A percentile compares a stretch with the other conserved stretches of the same genome.
Evolutionary conservation across 805 yeast genomes (phyloP).

Genomic region (Starmerella bacillaris): DNA sequence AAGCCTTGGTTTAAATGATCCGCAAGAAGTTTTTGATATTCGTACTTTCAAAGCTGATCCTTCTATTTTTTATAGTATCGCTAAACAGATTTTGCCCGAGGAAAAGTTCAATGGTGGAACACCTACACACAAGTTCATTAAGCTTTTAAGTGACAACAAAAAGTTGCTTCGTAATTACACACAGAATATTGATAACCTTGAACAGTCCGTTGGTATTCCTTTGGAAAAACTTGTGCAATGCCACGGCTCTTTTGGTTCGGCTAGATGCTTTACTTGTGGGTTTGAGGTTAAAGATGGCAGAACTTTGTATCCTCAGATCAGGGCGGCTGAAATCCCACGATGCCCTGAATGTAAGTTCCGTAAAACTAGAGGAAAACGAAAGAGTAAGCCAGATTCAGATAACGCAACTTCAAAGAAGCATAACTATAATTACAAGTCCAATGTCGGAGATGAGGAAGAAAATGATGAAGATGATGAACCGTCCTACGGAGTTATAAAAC

Average conservation of each 20-base stretch:
- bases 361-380: slow-evolving; percentile 3
- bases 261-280: slow-evolving; percentile 65
- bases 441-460: too few species aligned
- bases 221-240: slow-evolving; percentile 62
- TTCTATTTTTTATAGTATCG: slow-evolving; percentile 64
- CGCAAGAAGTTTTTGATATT: slow-evolving; percentile 76
- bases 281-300: slow-evolving; percentile 44
- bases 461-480: slow-evolving; percentile 20
- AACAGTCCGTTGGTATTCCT: slow-evolving; percentile 57
- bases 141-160: slow-evolving; percentile 51
- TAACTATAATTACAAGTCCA: too few species aligned
- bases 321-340: slow-evolving; percentile 42
- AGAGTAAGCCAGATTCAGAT: slow-evolving; percentile 23
- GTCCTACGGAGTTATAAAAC: slow-evolving; percentile 70
- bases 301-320: slow-evolving; percentile 40
- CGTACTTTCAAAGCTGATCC: slow-evolving; percentile 61
- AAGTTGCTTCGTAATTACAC: slow-evolving; percentile 72
- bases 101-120: slow-evolving; percentile 30
- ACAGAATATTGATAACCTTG: slow-evolving; percentile 78
- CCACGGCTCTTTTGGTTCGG: slow-evolving; percentile 82
- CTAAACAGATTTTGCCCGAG: slow-evolving; percentile 69
- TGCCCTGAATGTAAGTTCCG: slow-evolving; percentile 43
- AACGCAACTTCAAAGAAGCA: too few species aligned
- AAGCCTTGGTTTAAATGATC: slow-evolving; percentile 58
- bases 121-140: slow-evolving; percentile 69